Base-by-base conservation (phyloP, 768 basidiomycete species). In the Tephrocybe sp. region DNA sequence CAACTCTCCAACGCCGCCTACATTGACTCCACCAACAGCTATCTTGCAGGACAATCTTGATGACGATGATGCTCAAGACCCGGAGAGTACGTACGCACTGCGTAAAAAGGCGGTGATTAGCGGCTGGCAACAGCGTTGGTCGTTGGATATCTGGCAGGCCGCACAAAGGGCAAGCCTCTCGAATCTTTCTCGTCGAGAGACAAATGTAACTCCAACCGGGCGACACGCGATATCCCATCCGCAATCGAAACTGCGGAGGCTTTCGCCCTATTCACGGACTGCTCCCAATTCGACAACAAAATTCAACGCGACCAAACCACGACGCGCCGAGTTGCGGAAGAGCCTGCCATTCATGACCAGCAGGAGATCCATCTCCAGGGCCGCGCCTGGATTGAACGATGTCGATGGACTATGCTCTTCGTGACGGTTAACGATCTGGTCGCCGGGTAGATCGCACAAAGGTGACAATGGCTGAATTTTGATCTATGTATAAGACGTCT, bases 61-160 rank as follows among this genome's bases (percentile, higher is more conserved):
- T 15, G 30, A 57, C 7, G 59, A 63, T 24, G 67, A 69, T 41
- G 56, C 55, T 30, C 66, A 67, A 48, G 68, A 68, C 18, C 32
- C 51, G 9, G 61, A 47, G 55, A 54, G 41, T 20, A 63, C 61
- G 12, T 56, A 58, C 50, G 67, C 62, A 51, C 58, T 67, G 48
- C 70, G 71, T 32, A 65, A 63, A 30, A 65, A 75, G 42, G 65
- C 67, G 21, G 80, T 84, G 23, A 77, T 79, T 18, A 70, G 65
- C 40, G 83, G 80, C 17, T 84, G 83, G 83, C 72, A 76, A 71
- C 67, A 74, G 9, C 72, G 70, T 48, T 85, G 79, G 79, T 73
- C 75, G 60, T 45, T 65, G 52, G 72, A 73, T n/a, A 73, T 71
- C 38, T 67, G 63, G 51, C 69, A 71, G 44, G 73, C 72, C 68